phyloP scores from a whole-genome alignment of 257 asterid species.

The Nicotiana tomentosiformis region DNA sequence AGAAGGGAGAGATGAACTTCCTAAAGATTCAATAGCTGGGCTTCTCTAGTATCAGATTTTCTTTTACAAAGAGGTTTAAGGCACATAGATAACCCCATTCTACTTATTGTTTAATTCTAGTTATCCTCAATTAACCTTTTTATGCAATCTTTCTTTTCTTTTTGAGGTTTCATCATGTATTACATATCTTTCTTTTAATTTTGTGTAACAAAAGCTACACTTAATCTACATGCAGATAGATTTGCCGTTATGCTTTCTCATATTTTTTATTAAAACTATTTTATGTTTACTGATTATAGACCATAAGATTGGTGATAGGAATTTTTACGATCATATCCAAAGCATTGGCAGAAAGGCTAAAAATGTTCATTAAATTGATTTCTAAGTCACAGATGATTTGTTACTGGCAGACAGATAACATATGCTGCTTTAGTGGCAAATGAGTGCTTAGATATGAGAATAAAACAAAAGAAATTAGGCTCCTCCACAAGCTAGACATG shows the following conservation, averaged over 20 bases:
- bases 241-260: not conserved
- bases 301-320: not conserved
- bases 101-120: not conserved
- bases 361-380: not conserved
- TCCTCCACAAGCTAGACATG: not conserved
- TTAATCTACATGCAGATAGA: not conserved
- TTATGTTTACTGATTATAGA: not conserved
- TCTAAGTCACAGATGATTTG: not conserved
- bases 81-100: not conserved
- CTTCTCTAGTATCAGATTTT: not conserved
- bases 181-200: not conserved
- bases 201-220: not conserved
- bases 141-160: not conserved
- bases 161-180: not conserved
- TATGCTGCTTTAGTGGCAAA: not conserved
- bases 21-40: not conserved
- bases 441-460: not conserved
- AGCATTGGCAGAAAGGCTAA: not conserved
- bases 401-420: not conserved
- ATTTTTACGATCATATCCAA: not conserved
- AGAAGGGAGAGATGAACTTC: no score
- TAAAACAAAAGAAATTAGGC: not conserved
- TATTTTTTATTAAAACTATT: not conserved
- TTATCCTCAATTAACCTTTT: not conserved
- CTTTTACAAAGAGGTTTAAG: not conserved